Evolutionary conservation across 169 alveolate species (phyloP).

Genomic region (Plasmodium relictum): DNA sequence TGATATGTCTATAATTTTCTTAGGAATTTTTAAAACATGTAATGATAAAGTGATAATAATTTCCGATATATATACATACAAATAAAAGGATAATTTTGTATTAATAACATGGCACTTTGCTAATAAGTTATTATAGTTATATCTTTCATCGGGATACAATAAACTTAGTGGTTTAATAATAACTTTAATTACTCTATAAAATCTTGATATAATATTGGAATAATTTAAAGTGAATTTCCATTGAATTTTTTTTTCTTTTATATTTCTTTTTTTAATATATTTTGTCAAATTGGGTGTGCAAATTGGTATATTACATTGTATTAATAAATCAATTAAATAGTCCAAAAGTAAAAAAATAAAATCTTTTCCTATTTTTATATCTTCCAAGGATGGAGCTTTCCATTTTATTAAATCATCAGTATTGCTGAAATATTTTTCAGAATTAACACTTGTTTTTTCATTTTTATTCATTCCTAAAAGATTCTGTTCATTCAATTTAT

Average conservation of each 20-base stretch:
- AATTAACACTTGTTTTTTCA: not conserved
- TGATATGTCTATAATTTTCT: constrained; percentile 25
- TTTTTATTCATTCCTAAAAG: not conserved
- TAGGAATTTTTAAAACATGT: constrained; percentile 54
- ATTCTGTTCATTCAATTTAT: not conserved
- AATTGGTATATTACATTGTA: constrained; percentile 53
- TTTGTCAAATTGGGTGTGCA: constrained; percentile 38
- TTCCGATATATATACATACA: constrained; percentile 46
- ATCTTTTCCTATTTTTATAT: constrained; percentile 55
- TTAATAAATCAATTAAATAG: constrained; percentile 37
- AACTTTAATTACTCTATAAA: constrained; percentile 47
- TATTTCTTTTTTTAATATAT: constrained; percentile 59
- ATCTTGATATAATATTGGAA: constrained; percentile 54
- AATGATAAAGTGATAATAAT: constrained; percentile 40
- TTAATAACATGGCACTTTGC: constrained; percentile 54
- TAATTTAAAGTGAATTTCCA: constrained; percentile 62
- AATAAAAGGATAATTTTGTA: constrained; percentile 49
- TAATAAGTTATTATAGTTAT: constrained; percentile 33
- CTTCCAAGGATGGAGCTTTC: constrained; percentile 47
- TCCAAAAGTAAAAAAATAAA: constrained; percentile 42
- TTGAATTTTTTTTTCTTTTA: constrained; percentile 13
- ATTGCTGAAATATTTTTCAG: too few relatives aligned
- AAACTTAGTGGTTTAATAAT: constrained; percentile 54
- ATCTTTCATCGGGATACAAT: constrained; percentile 74
- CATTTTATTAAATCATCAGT: constrained; percentile 34